Evolutionary conservation across 108 stramenopile species (phyloP).

Genomic region (Cyclotella cryptica): DNA sequence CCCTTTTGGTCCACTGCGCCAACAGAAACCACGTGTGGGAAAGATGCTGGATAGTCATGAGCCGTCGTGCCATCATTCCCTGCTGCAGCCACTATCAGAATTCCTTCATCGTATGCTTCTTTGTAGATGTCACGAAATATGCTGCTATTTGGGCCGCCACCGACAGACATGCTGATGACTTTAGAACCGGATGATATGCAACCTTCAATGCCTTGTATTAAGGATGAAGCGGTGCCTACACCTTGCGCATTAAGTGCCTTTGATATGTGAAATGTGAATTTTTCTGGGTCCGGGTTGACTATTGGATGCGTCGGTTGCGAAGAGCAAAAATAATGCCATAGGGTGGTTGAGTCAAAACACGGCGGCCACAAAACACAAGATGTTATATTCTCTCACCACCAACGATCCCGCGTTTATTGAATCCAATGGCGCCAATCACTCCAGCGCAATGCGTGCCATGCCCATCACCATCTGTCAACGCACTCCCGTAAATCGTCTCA

Average conservation of each 20-base stretch:
- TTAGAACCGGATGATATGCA: conserved; percentile 58
- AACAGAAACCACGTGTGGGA: conserved; percentile 55
- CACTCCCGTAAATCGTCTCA: conserved; percentile 34
- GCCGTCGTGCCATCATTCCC: conserved; percentile 48
- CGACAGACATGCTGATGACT: conserved; percentile 51
- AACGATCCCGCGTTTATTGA: conserved; percentile 61
- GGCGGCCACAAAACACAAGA: not conserved
- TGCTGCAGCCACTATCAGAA: conserved; percentile 58
- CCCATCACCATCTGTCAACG: conserved; percentile 38
- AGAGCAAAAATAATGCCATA: not conserved
- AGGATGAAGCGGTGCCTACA: conserved; percentile 34
- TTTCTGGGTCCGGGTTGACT: conserved; percentile 48
- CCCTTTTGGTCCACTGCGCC: conserved; percentile 50
- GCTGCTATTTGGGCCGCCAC: conserved; percentile 32
- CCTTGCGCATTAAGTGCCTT: conserved; percentile 48
- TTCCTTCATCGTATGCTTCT: conserved; percentile 45
- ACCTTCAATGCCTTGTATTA: conserved; percentile 39
- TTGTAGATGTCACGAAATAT: conserved; percentile 34
- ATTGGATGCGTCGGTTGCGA: not conserved
- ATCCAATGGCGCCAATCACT: conserved; percentile 62
- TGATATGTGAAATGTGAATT: conserved; percentile 54
- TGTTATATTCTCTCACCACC: conserved; percentile 35
- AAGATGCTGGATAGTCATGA: conserved; percentile 56
- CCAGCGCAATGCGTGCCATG: conserved; percentile 76
- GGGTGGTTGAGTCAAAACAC: no score